Evolutionary conservation across 257 asterid genomes (phyloP).

Genomic region (Solanum raphanifolium): DNA sequence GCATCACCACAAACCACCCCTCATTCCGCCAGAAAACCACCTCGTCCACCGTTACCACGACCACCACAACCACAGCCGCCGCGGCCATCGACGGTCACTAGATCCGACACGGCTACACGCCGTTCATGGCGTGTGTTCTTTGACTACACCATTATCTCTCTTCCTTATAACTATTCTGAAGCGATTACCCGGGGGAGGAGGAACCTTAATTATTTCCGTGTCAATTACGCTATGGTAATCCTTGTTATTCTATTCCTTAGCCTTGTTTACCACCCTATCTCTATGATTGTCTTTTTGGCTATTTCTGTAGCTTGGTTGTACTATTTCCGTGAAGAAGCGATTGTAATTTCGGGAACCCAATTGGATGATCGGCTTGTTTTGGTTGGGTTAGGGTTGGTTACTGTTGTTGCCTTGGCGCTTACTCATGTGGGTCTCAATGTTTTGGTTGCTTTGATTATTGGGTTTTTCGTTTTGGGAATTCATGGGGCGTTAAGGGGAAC

Average conservation of each 20-base stretch:
- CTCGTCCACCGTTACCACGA: conserved; percentile 17
- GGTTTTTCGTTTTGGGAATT: conserved; percentile 35
- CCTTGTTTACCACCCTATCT: conserved; percentile 71
- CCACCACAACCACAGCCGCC: background rate
- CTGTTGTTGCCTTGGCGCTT: conserved; percentile 55
- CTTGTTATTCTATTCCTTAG: conserved; percentile 61
- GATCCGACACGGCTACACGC: conserved; percentile 32
- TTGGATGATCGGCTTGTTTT: conserved; percentile 55
- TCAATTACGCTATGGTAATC: conserved; percentile 53
- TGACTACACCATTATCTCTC: conserved; percentile 35
- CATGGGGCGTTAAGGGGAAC: conserved; percentile 56
- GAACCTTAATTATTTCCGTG: conserved; percentile 66
- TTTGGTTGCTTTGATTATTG: conserved; percentile 55
- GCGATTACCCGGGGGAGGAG: conserved; percentile 56
- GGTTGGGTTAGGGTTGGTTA: conserved; percentile 41
- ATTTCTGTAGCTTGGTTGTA: conserved; percentile 45
- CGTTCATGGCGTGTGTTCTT: conserved; percentile 70
- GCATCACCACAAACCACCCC: background rate
- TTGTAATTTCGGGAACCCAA: conserved; percentile 25
- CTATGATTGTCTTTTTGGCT: conserved; percentile 64
- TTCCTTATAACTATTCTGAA: conserved; percentile 52
- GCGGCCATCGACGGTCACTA: conserved; percentile 6
- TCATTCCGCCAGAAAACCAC: conserved; percentile 23
- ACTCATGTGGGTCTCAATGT: conserved; percentile 61
- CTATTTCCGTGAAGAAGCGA: conserved; percentile 56